Evolutionary conservation across 495 filamentous ascomycete species (phyloP).

Genomic region (Letharia columbiana): DNA sequence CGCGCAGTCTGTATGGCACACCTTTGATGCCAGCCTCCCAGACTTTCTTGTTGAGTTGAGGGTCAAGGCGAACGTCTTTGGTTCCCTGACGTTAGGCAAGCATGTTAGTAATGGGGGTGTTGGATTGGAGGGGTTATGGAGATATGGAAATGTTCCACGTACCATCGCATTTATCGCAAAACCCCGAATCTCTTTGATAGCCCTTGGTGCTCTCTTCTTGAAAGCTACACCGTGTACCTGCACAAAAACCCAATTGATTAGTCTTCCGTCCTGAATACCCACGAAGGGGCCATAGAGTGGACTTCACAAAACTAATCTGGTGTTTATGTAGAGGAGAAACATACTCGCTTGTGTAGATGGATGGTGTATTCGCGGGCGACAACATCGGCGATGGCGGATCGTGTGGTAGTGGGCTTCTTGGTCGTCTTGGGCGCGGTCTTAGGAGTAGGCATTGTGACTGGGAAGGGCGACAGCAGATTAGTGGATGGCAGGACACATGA

Average conservation of each 20-base stretch:
- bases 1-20: conserved; percentile 88
- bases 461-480: neutral
- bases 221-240: conserved; percentile 94
- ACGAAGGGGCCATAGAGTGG: conserved; percentile 45
- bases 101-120: neutral
- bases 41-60: conserved; percentile 99
- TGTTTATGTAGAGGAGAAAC: conserved; percentile 36
- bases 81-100: conserved; percentile 62
- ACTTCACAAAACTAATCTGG: conserved; percentile 63
- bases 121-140: neutral
- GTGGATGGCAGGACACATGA: neutral
- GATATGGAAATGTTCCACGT: conserved; percentile 34
- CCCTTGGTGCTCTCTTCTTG: conserved; percentile 98
- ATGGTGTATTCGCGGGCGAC: conserved; percentile 99
- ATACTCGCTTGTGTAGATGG: conserved; percentile 98
- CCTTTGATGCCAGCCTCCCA: conserved; percentile 99
- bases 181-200: conserved; percentile 97
- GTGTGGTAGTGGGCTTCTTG: conserved; percentile 29
- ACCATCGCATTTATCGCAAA: conserved; percentile 95
- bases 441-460: conserved; percentile 23
- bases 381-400: conserved; percentile 95
- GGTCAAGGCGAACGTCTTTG: conserved; percentile 93
- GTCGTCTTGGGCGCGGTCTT: conserved; percentile 22
- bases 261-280: conserved; percentile 54
- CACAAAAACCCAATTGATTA: conserved; percentile 37